Percentiles rank a stretch among this genome's conserved stretches.
Evolutionary conservation across 2,329 filamentous ascomycete genomes (phyloP).

Genomic region (Phoma sp.): DNA sequence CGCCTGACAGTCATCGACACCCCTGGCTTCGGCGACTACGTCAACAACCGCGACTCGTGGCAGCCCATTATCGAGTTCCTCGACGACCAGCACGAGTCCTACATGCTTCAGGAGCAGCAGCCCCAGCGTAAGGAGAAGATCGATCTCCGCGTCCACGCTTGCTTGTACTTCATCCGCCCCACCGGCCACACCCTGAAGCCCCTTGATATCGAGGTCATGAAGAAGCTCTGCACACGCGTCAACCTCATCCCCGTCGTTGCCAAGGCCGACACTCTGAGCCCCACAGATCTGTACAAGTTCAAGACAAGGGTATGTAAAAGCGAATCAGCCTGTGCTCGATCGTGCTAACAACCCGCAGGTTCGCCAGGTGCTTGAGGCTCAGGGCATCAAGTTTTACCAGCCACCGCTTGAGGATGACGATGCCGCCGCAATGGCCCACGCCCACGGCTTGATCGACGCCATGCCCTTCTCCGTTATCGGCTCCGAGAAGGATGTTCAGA

Average conservation of each 20-base stretch:
- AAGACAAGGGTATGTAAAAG: slow-evolving; percentile 80
- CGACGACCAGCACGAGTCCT: slow-evolving; percentile 99
- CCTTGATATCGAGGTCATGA: slow-evolving; percentile 99
- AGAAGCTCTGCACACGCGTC: slow-evolving; percentile 95
- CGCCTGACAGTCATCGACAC: slow-evolving; percentile 99
- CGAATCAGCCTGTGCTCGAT: background rate
- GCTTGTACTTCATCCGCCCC: slow-evolving; percentile 98
- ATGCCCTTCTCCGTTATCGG: slow-evolving; percentile 99
- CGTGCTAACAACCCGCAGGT: slow-evolving; percentile 64
- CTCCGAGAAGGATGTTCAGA: slow-evolving; percentile 99
- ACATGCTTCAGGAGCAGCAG: slow-evolving; percentile 99
- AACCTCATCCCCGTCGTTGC: slow-evolving; percentile 98
- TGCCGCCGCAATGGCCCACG: slow-evolving; percentile 92
- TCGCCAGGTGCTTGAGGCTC: slow-evolving; percentile 91
- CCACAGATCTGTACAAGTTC: slow-evolving; percentile 87
- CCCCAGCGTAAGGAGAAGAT: slow-evolving; percentile 98
- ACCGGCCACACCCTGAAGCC: slow-evolving; percentile 99
- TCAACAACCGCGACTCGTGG: slow-evolving; percentile 99
- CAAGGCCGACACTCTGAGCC: slow-evolving; percentile 97
- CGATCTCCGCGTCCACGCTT: slow-evolving; percentile 96
- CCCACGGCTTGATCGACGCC: slow-evolving; percentile 89
- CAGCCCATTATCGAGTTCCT: slow-evolving; percentile 99
- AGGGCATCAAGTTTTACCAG: slow-evolving; percentile 99
- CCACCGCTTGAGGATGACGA: slow-evolving; percentile 98
- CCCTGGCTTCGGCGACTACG: slow-evolving; percentile 98